Percentiles rank a stretch among this genome's conserved stretches.
Evolutionary conservation across 768 basidiomycete species (phyloP).

Genomic region (Collybiopsis confluens): DNA sequence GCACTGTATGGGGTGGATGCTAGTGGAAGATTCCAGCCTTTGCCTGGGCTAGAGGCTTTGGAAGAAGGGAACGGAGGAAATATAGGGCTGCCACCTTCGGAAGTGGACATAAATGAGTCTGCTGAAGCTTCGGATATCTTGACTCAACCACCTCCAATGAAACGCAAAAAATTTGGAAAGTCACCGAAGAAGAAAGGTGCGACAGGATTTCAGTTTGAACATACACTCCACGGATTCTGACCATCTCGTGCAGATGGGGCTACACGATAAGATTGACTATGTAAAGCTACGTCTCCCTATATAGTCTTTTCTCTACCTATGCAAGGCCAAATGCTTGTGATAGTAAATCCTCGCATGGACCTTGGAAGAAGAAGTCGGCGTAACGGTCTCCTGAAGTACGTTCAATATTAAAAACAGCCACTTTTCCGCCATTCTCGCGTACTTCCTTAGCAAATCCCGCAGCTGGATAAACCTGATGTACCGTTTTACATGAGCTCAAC

Average conservation of each 20-base stretch:
- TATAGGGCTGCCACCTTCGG: constrained; percentile 1
- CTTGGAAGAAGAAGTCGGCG: constrained; percentile 48
- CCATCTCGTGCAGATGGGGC: too few species aligned
- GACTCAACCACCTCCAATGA: background rate
- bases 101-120: background rate
- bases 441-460: constrained; percentile 29
- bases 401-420: constrained; percentile 37
- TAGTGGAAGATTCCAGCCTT: constrained; percentile 13
- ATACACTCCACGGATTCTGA: too few species aligned
- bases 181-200: too few species aligned
- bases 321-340: background rate
- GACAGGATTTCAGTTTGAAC: too few species aligned
- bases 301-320: too few species aligned
- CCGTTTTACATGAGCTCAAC: too few species aligned
- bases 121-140: background rate
- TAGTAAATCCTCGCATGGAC: constrained; percentile 30
- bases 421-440: constrained; percentile 29
- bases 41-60: constrained; percentile 46
- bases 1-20: constrained; percentile 50
- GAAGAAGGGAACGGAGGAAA: constrained; percentile 25
- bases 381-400: constrained; percentile 30
- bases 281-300: too few species aligned
- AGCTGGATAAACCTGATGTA: constrained; percentile 29
- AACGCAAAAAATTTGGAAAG: too few species aligned
- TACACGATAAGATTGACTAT: too few species aligned